A percentile compares a stretch with the other conserved stretches of the same genome.
Evolutionary conservation across 192 early-diverging fungal species (phyloP).

Genomic region (Cladochytrium replicatum): DNA sequence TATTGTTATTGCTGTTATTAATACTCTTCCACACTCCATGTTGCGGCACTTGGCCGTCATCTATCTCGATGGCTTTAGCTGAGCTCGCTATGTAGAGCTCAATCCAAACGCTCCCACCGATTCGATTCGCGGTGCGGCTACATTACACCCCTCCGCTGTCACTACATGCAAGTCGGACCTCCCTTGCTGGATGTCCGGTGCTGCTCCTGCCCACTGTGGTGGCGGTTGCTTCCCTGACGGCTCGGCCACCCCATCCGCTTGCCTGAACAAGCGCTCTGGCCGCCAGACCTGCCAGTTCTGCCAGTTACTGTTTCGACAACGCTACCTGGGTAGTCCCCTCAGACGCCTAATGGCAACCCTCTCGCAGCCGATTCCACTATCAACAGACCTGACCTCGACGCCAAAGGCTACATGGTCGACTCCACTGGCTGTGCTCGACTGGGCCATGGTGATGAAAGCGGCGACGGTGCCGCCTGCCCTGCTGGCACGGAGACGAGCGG

Average conservation of each 20-base stretch:
- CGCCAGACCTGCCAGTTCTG: conserved; percentile 14
- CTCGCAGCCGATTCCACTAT: conserved; percentile 19
- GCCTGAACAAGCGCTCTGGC: too few species aligned
- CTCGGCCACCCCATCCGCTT: too few species aligned
- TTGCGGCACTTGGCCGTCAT: too few species aligned
- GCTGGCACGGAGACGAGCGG: conserved; percentile 14
- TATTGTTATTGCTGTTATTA: too few species aligned
- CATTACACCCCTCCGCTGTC: too few species aligned
- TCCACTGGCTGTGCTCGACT: conserved; percentile 13
- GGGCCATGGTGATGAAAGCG: conserved; percentile 3
- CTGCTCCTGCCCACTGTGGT: neutral
- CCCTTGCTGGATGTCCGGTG: neutral
- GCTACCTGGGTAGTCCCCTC: conserved; percentile 23
- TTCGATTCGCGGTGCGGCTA: too few species aligned
- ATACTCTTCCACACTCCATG: too few species aligned
- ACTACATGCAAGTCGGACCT: too few species aligned
- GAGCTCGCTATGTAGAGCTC: too few species aligned
- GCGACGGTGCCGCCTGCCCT: conserved; percentile 2
- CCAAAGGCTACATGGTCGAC: conserved; percentile 17
- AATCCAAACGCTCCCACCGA: too few species aligned
- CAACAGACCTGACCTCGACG: conserved; percentile 9
- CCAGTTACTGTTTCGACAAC: conserved; percentile 16
- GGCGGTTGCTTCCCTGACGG: neutral
- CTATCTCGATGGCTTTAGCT: too few species aligned
- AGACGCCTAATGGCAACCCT: conserved; percentile 23